Conservation (phyloP, 1,284 basidiomycete species). For the Heterobasidion annosum region DNA sequence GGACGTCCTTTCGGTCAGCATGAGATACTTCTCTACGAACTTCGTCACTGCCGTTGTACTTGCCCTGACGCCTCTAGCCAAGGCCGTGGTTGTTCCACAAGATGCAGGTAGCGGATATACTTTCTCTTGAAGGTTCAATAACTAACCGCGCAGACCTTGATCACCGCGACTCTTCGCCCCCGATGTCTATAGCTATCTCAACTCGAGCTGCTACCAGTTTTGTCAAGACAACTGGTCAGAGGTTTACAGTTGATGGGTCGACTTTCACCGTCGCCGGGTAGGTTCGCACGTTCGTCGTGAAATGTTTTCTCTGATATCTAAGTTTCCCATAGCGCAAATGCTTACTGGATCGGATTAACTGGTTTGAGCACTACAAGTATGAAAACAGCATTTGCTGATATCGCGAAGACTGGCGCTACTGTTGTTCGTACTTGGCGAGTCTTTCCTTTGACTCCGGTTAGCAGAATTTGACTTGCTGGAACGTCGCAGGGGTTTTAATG, state of each 20-base stretch:
- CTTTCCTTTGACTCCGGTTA: background rate
- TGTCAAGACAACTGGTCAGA: constrained; percentile 39
- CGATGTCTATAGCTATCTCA: background rate
- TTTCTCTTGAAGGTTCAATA: too few species aligned
- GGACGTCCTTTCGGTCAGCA: too few species aligned
- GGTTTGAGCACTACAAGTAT: constrained; percentile 31
- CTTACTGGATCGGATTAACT: constrained; percentile 43
- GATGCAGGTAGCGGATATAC: too few species aligned
- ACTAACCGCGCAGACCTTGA: too few species aligned
- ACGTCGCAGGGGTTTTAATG: constrained; percentile 52
- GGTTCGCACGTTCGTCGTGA: background rate
- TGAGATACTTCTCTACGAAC: too few species aligned
- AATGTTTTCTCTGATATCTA: too few species aligned
- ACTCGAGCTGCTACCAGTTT: constrained; percentile 28
- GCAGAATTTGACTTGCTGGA: background rate
- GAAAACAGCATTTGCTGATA: constrained; percentile 40
- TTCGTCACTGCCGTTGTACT: too few species aligned
- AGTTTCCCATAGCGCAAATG: constrained; percentile 19
- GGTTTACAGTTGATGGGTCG: constrained; percentile 40
- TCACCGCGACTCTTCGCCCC: too few species aligned
- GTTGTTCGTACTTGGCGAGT: constrained; percentile 50
- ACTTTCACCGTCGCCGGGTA: constrained; percentile 42
- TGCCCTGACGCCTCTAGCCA: too few species aligned
- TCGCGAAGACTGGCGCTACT: constrained; percentile 43
- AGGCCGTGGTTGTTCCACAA: too few species aligned